phyloP scores from a whole-genome alignment of 768 basidiomycete species.

The Leccinum arenicola region DNA sequence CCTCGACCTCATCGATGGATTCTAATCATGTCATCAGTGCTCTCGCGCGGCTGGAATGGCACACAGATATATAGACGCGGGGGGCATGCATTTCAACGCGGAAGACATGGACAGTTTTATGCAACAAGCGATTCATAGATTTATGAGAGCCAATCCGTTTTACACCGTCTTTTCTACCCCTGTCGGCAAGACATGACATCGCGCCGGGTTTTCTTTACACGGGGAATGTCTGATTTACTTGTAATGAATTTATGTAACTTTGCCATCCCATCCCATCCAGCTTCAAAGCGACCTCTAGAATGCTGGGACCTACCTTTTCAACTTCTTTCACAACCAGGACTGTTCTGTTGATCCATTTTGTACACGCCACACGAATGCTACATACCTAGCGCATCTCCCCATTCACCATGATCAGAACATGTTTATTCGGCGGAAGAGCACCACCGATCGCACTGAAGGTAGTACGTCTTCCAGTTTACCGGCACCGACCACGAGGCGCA shows the following conservation, averaged over 20 bases:
- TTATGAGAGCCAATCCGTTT: conserved; percentile 18
- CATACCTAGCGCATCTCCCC: not conserved
- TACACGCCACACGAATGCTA: conserved; percentile 4
- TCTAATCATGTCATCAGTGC: conserved; percentile 7
- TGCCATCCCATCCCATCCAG: not conserved
- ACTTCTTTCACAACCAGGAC: not conserved
- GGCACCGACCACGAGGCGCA: not conserved
- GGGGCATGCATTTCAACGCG: conserved; percentile 13
- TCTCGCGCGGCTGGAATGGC: conserved; percentile 7
- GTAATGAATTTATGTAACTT: conserved; percentile 9
- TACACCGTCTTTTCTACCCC: conserved; percentile 14
- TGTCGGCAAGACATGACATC: conserved; percentile 9
- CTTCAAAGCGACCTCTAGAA: not conserved
- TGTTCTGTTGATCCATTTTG: not conserved
- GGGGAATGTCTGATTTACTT: conserved; percentile 10
- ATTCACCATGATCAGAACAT: not conserved
- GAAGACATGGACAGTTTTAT: conserved; percentile 20
- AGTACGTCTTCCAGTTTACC: not conserved
- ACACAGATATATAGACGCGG: conserved; percentile 16
- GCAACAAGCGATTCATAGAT: conserved; percentile 23
- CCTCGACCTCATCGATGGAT: conserved; percentile 43
- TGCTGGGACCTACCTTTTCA: not conserved
- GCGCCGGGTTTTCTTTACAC: conserved; percentile 2
- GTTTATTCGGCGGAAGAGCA: not conserved
- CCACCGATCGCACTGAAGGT: not conserved